Evolutionary conservation across 2,329 filamentous ascomycete species (phyloP), one percentile per base, ranked within the genome.

Genomic region (Aspergillus costaricaensis): DNA sequence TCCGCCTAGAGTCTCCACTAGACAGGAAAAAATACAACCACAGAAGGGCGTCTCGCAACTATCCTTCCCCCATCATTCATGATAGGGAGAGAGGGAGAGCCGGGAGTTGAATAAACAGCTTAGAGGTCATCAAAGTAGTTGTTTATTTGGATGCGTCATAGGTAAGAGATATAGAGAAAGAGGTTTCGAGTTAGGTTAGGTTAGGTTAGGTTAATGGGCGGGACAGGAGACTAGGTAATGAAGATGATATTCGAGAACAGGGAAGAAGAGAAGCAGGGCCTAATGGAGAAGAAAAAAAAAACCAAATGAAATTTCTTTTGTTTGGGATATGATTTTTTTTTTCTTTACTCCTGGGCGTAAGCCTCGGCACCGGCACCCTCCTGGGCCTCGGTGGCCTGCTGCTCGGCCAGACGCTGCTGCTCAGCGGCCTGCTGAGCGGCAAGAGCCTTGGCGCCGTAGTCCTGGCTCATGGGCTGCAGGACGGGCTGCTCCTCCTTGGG

Each of bases 401-500:
- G 83, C 77, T 86, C 84, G 56, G 82, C 80, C 69, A 82, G 79
- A 74, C 85, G 80, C 76, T 85, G 83, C 76, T 85, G 80, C 72
- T 82, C 80, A 48, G 80, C 80, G 48, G 75, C 72, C 68, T 81
- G 79, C 73, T 88, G 85, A 65, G 87, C 86, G 71, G 86, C 85
- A 61, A 86, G 75, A 68, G 87, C 87, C 91, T 99, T 99, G 73
- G 94, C 92, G 76, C 95, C 95, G 84, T 99, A 99, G 86, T 99
- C 96, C 85, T 97, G 92, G 83, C 90, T 94, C 82, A 94, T 90
- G 79, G 95, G 95, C 83, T 96, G 92, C 75, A 96, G 87, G 70
- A 98, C 90, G 75, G 90, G 88, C 80, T 93, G 88, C 88, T 99
- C 95, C 85, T 99, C 95, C 91, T 99, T 99, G 83, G 95, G 96